A percentile compares a stretch with the other conserved stretches of the same genome.
Evolutionary conservation across 371 early-diverging fungal genomes (phyloP).

Genomic region (Mortierella sp.): DNA sequence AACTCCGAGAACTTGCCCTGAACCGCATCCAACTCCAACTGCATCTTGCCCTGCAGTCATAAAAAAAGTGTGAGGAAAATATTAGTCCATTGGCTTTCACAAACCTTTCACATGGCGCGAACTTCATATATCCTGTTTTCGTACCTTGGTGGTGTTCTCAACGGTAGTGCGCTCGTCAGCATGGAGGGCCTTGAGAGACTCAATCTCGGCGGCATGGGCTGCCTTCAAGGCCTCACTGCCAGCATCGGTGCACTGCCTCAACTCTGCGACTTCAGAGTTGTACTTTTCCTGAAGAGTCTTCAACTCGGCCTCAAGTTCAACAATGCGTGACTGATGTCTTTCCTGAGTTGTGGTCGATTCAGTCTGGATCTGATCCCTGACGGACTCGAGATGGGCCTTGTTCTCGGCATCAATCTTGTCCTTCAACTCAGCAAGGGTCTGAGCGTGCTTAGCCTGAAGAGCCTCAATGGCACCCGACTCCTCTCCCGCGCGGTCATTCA

Average conservation of each 20-base stretch:
- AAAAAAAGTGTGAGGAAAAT: not conserved
- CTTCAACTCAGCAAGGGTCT: slow-evolving; percentile 36
- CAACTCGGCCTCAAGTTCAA: slow-evolving; percentile 37
- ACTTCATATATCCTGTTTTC: not conserved
- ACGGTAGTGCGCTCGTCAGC: slow-evolving; percentile 30
- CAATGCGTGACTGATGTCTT: slow-evolving; percentile 22
- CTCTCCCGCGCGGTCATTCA: slow-evolving; percentile 52
- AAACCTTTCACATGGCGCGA: not conserved
- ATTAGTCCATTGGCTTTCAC: not conserved
- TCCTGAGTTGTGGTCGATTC: slow-evolving; percentile 30
- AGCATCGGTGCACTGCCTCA: slow-evolving; percentile 9
- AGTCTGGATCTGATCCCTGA: slow-evolving; percentile 23
- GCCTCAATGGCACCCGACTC: slow-evolving; percentile 46
- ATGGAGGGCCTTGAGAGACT: slow-evolving; percentile 31
- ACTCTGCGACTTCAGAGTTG: slow-evolving; percentile 22
- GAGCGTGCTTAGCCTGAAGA: slow-evolving; percentile 35
- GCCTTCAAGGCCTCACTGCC: slow-evolving; percentile 32
- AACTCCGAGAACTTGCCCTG: slow-evolving; percentile 46
- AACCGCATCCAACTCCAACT: slow-evolving; percentile 45
- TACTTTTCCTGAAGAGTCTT: slow-evolving; percentile 41
- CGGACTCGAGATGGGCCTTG: slow-evolving; percentile 28
- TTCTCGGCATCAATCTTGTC: slow-evolving; percentile 46
- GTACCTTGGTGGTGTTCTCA: slow-evolving; percentile 49
- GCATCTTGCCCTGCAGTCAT: slow-evolving; percentile 39
- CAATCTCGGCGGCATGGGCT: slow-evolving; percentile 40